phyloP scores from a whole-genome alignment of 352 stramenopile genomes.

The Blastocystis sp. region DNA sequence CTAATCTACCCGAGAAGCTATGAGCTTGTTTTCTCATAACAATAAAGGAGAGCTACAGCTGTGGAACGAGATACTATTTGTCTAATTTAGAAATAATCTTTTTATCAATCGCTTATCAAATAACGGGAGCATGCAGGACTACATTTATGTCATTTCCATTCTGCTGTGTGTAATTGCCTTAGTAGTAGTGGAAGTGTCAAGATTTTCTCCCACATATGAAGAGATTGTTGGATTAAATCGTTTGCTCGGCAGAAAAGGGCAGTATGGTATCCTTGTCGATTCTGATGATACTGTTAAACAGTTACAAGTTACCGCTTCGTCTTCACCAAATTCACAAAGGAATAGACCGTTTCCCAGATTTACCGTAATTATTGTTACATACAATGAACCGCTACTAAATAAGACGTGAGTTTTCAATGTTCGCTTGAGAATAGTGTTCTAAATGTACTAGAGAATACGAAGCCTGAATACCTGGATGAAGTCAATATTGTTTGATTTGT shows the following conservation, averaged over 20 bases:
- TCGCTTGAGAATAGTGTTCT: neutral
- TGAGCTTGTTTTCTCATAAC: too few relatives aligned
- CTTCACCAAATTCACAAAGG: neutral
- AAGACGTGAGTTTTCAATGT: neutral
- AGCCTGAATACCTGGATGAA: slow-evolving; percentile 18
- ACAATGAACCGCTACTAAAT: slow-evolving; percentile 20
- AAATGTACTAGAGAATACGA: slow-evolving; percentile 43
- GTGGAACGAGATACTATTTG: too few relatives aligned
- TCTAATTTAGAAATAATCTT: too few relatives aligned
- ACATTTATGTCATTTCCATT: neutral
- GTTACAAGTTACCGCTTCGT: neutral
- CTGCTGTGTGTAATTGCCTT: neutral
- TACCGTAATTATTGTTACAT: slow-evolving; percentile 27
- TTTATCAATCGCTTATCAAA: too few relatives aligned
- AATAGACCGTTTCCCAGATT: neutral
- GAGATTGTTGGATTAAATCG: neutral
- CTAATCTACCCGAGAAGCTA: too few relatives aligned
- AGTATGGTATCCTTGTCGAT: slow-evolving; percentile 23
- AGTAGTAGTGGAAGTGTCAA: neutral
- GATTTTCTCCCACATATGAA: neutral
- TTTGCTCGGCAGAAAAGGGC: neutral
- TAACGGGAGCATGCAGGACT: neutral
- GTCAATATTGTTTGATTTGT: neutral
- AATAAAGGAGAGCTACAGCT: too few relatives aligned
- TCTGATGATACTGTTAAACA: neutral